These are phyloP conservation scores for Niveomyces coronatus DNA, from an alignment of 2,329 filamentous ascomycete species.

Conservation along the genomic window DNA sequence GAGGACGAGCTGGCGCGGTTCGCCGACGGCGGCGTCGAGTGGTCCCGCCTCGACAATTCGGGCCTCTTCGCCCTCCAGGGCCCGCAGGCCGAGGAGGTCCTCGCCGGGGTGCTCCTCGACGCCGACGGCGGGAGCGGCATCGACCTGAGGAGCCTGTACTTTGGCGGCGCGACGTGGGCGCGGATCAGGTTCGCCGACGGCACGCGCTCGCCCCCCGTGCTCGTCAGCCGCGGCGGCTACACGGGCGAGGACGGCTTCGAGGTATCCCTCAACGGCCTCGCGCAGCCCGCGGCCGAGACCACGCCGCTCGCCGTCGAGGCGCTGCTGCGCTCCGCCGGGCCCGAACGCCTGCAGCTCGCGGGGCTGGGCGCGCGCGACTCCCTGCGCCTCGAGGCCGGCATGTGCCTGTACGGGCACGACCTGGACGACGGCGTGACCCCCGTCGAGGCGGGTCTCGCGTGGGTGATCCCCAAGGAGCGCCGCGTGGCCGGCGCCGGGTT, in stretches of 20 bases:
- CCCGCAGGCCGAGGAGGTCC: conserved; percentile 54
- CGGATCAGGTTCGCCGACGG: conserved; percentile 52
- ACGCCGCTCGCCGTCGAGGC: conserved; percentile 52
- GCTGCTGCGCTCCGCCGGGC: conserved; percentile 54
- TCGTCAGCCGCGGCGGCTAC: conserved; percentile 86
- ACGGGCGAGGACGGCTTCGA: conserved; percentile 98
- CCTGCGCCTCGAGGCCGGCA: conserved; percentile 86
- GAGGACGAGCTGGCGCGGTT: conserved; percentile 53
- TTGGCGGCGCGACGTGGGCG: conserved; percentile 63
- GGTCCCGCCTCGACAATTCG: conserved; percentile 60
- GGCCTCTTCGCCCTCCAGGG: conserved; percentile 87
- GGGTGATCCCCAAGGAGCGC: conserved; percentile 78
- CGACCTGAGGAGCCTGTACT: conserved; percentile 62
- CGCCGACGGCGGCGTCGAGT: conserved; percentile 46
- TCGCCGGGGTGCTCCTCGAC: conserved; percentile 40
- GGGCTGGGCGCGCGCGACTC: conserved; percentile 88
- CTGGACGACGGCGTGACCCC: conserved; percentile 65
- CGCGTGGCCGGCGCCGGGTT: conserved; percentile 55
- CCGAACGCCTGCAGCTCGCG: conserved; percentile 59
- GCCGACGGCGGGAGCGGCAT: conserved; percentile 13
- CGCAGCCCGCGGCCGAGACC: conserved; percentile 26
- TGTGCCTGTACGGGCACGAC: conserved; percentile 99
- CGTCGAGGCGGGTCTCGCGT: conserved; percentile 48
- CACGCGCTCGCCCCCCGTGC: conserved; percentile 26
- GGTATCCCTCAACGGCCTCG: conserved; percentile 59